Evolutionary conservation across 2,329 filamentous ascomycete genomes (phyloP), one percentile per base, ranked within the genome.

Genomic region (Calycina herbarum): DNA sequence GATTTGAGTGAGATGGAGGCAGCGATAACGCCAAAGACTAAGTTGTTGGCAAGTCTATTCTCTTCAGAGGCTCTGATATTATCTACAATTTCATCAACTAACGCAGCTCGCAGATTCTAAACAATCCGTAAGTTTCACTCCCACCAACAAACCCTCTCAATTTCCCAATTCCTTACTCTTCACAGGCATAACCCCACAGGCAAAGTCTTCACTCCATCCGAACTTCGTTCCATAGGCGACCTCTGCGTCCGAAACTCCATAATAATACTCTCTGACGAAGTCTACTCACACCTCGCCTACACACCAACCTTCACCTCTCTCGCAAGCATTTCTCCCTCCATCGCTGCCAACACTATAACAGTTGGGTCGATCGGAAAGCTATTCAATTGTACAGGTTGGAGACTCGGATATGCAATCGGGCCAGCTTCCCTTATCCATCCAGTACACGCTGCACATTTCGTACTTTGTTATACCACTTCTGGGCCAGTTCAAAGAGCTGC

Each of bases 1-100:
- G 48, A 62, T 42, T 31, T 35, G 45, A 35, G 51, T 35, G 45
- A 62, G 51, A 8, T 57, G 13, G 45, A 56, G n/a, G 61, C 61
- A 15, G 48, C 61, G 20, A 57, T 40, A 6, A 62, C 61, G 24
- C 29, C 61, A 27, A 62, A 62, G n/a, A 62, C 31, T 27, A 62
- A 62, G 33, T 5, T 62, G 10, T 13, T 62, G 24, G 61, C 57
- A 57, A n/a, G 61, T 62, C 27, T 29, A 3, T 29, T 29, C 27
- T 29, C 27, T 29, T 29, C 27, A 4, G 27, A 29, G 27, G 27
- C 27, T 29, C 27, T 29, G 4, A 10, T 2, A 5, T 38, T 29
- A n/a, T n/a, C 5, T n/a, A 45, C 8, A 8, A 6, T 7, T 45
- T 45, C 2, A 45, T n/a, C n/a, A 8, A 6, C n/a, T 45, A 5